Base-by-base conservation (phyloP, 148 eudicot species). In the Gaultheria prostrata region DNA sequence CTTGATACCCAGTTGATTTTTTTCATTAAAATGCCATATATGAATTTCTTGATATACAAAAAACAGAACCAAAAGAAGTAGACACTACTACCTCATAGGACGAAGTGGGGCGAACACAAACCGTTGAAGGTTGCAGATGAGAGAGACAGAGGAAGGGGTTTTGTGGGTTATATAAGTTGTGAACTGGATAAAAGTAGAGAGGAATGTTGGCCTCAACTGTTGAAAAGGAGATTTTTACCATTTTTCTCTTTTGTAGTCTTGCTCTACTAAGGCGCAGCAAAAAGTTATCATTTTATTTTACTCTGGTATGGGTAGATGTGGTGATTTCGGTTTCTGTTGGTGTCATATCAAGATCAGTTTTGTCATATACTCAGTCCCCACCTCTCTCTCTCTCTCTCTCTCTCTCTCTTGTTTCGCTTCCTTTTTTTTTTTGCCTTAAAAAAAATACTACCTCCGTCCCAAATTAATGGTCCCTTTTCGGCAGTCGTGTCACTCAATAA, bases 101-200 rank as follows among this genome's bases (percentile, higher is more conserved):
- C 43, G 84, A 84, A 82, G 82, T 83, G 86, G 72, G 90, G 90
- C 76, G 79, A 84, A 79, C 89, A 86, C 86, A 82, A 72, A 85
- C 87, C 88, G 71, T 85, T 87, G 82, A 57, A 81, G 82, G 76
- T 85, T 82, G 86, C 87, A 83, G 89, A 82, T 61, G 84, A 57
- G 80, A 49, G 81, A 80, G 73, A 82, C 45, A n/a, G 80, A 77
- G 80, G 51, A 51, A 21, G 72, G 54, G 63, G 45, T 6, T 61
- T 2, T 77, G 39, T 70, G 13, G 39, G 43, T 30, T 78, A 45
- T 14, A 48, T 69, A 50, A 56, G 45, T 46, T 73, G 72, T 50
- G 72, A 51, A 63, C 56, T 46, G 83, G 86, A 54, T 28, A 63
- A 79, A 24, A 85, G 80, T 80, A 61, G 32, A 65, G 17, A 73